Percentiles rank a stretch among this genome's conserved stretches.
phyloP scores from a whole-genome alignment of 352 stramenopile genomes.

The Pythium graminicola region DNA sequence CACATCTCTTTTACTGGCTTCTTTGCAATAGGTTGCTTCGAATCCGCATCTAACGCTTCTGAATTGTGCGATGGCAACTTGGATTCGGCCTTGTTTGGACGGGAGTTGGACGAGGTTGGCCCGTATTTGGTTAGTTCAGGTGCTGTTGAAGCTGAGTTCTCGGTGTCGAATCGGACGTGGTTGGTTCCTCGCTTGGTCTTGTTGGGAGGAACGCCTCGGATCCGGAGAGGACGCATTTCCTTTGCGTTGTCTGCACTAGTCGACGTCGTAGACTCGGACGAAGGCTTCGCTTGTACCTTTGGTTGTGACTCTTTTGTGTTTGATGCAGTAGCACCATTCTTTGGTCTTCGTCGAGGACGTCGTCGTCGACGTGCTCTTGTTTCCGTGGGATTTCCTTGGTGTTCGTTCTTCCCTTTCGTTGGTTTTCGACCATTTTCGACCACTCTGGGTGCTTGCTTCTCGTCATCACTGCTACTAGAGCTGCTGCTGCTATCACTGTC shows the following conservation, averaged over 20 bases:
- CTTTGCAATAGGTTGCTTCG: constrained; percentile 20
- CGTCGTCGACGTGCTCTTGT: constrained; percentile 14
- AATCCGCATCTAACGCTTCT: constrained; percentile 20
- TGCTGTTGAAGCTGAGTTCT: background rate
- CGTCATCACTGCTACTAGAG: constrained; percentile 7
- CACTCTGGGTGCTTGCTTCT: constrained; percentile 3
- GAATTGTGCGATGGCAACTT: background rate
- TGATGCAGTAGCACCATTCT: constrained; percentile 3
- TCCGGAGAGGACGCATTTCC: constrained; percentile 24
- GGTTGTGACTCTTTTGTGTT: background rate
- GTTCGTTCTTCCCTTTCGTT: background rate
- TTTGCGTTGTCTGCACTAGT: background rate
- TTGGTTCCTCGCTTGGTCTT: background rate
- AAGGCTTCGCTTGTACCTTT: background rate
- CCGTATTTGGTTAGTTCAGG: constrained; percentile 54
- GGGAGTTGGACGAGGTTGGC: constrained; percentile 22
- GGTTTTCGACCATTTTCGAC: background rate
- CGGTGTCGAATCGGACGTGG: constrained; percentile 26
- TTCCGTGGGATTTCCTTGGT: background rate
- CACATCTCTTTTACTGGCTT: constrained; percentile 50
- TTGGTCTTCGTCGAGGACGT: constrained; percentile 18
- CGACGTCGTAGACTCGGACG: background rate
- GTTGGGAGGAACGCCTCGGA: constrained; percentile 15
- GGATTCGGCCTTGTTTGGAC: background rate
- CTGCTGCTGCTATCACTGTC: background rate